phyloP scores from a whole-genome alignment of 2,329 filamentous ascomycete species.

The Apiospora kogelbergensis region DNA sequence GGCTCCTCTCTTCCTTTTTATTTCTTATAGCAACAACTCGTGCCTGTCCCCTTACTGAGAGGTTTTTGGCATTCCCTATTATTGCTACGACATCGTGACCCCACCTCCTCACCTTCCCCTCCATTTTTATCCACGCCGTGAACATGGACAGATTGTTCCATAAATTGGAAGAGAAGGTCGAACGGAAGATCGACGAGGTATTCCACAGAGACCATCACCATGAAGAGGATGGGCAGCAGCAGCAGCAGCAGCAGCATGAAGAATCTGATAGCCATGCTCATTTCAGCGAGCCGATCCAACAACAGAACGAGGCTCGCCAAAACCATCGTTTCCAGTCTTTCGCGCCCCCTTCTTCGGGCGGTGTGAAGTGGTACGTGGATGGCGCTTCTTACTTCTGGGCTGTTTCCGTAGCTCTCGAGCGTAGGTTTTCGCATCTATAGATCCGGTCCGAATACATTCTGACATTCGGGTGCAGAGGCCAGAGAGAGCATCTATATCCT shows the following conservation, averaged over 20 bases:
- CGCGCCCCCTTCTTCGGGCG: slow-evolving; percentile 69
- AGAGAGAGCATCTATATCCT: slow-evolving; percentile 80
- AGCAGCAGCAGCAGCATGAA: slow-evolving; percentile 14
- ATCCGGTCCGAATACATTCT: background rate
- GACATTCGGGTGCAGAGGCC: slow-evolving; percentile 50
- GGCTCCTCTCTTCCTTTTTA: background rate
- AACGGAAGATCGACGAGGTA: slow-evolving; percentile 39
- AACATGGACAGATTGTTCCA: slow-evolving; percentile 43
- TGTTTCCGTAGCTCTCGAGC: slow-evolving; percentile 74
- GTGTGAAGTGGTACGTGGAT: slow-evolving; percentile 87
- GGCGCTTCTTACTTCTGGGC: slow-evolving; percentile 85
- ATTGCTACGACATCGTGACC: background rate
- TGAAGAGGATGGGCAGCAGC: slow-evolving; percentile 25
- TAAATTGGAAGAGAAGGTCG: slow-evolving; percentile 43
- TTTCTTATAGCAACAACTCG: background rate
- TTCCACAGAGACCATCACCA: slow-evolving; percentile 37
- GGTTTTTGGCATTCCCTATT: background rate
- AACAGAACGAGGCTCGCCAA: slow-evolving; percentile 27
- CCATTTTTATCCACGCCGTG: background rate
- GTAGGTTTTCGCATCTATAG: slow-evolving; percentile 32
- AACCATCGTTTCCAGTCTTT: slow-evolving; percentile 65
- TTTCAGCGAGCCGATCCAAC: slow-evolving; percentile 35
- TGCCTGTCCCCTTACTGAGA: background rate
- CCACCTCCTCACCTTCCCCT: background rate
- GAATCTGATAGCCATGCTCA: slow-evolving; percentile 14